These are phyloP conservation scores for Zizania latifolia DNA, from an alignment of 176 grass and related monocot species.

Conservation along the genomic window DNA sequence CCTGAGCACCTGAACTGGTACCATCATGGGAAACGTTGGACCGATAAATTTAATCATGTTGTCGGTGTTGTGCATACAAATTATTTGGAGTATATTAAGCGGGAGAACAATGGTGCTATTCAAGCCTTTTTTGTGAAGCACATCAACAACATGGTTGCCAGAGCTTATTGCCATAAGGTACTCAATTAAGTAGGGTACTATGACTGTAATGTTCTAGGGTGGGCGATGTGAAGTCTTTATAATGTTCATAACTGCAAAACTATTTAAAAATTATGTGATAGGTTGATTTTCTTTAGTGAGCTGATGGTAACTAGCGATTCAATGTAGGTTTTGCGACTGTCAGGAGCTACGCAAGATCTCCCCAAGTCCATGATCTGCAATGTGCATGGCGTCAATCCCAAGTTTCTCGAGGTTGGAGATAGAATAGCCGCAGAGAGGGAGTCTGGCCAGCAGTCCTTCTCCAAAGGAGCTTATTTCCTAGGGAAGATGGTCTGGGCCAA, in stretches of 20 bases:
- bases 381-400: conserved; percentile 88
- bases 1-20: conserved; percentile 98
- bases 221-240: background rate
- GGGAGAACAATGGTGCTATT: conserved; percentile 83
- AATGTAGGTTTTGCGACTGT: conserved; percentile 73
- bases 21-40: conserved; percentile 95
- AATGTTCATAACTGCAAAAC: background rate
- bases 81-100: conserved; percentile 92
- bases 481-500: conserved; percentile 99
- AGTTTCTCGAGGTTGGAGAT: conserved; percentile 78
- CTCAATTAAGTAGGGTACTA: background rate
- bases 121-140: conserved; percentile 94
- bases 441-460: conserved; percentile 53
- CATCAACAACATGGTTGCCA: conserved; percentile 73
- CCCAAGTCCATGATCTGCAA: conserved; percentile 93
- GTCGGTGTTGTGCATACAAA: conserved; percentile 94
- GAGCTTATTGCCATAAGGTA: conserved; percentile 92
- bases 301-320: conserved; percentile 9
- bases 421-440: conserved; percentile 54
- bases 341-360: conserved; percentile 85
- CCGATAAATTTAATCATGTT: conserved; percentile 90
- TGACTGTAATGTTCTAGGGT: background rate
- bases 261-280: background rate
- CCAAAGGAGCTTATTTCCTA: conserved; percentile 90
- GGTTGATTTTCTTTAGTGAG: background rate